Conservation (phyloP, 352 stramenopile genomes). For the Phytopythium mirpurense region DNA sequence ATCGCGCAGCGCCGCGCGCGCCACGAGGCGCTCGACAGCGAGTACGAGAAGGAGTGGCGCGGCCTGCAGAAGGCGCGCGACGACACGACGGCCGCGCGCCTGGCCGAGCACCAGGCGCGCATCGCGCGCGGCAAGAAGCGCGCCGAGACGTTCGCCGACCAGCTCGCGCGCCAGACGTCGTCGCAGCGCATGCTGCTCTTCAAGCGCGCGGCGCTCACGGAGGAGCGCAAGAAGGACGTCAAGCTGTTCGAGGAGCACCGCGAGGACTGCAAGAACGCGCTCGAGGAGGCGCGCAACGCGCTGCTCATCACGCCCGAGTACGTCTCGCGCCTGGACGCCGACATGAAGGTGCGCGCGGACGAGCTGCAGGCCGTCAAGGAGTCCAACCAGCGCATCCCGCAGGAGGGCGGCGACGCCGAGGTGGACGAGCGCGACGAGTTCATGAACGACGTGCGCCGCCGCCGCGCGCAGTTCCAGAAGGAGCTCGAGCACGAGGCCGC, state of each 20-base stretch:
- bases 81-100: slow-evolving; percentile 50
- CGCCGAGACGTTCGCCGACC: slow-evolving; percentile 75
- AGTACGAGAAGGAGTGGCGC: slow-evolving; percentile 85
- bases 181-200: slow-evolving; percentile 85
- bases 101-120: slow-evolving; percentile 62
- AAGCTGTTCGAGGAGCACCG: slow-evolving; percentile 83
- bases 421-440: slow-evolving; percentile 84
- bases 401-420: slow-evolving; percentile 66
- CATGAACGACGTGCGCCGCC: slow-evolving; percentile 83
- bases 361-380: slow-evolving; percentile 72
- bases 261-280: slow-evolving; percentile 71
- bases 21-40: slow-evolving; percentile 69
- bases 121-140: slow-evolving; percentile 81
- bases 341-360: slow-evolving; percentile 79
- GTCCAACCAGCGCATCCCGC: slow-evolving; percentile 82
- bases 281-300: slow-evolving; percentile 67
- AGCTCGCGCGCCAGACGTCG: slow-evolving; percentile 74
- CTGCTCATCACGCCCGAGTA: slow-evolving; percentile 82
- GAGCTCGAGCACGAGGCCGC: slow-evolving; percentile 70
- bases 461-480: slow-evolving; percentile 79
- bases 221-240: slow-evolving; percentile 75
- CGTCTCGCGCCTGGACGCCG: slow-evolving; percentile 72
- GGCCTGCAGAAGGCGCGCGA: slow-evolving; percentile 61
- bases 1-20: slow-evolving; percentile 72
- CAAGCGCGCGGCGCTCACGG: slow-evolving; percentile 80